Base-by-base conservation (phyloP, 2,329 filamentous ascomycete species). In the Fusarium verticillioides region DNA sequence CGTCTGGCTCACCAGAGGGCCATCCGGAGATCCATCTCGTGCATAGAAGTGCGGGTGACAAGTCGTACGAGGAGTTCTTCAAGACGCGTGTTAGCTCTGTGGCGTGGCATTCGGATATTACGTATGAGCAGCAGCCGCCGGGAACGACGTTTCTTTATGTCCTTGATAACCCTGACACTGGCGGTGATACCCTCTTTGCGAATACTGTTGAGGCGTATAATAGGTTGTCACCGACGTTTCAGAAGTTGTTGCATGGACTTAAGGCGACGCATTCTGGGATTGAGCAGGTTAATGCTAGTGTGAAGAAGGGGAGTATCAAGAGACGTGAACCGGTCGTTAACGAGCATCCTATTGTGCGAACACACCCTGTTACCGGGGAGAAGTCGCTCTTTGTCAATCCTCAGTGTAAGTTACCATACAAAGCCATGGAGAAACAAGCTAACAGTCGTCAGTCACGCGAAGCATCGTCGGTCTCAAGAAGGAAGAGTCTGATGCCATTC, bases 111-210 rank as follows among this genome's bases (percentile, higher is more conserved):
- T 93, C 91, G 0, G 95, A 97, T 75, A 92, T 97, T 4, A 93
- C 93, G 1, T 97, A 97, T 79, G 95, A 97, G 84, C 85, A 89
- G 74, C 95, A 98, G 83, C 94, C 95, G 4, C 94, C 95, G 0
- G 94, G 94, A 36, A 97, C 94, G 0, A 97, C 95, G 0, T 97
- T 97, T 83, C 83, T 97, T 40, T 97, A 97, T 79, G 87, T 95
- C 56, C 88, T 98, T n/a, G 94, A 97, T 79, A 91, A 89, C 49
- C 95, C 95, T 2, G 86, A 89, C 43, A 91, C 90, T 2, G 95
- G 95, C 40, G 95, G 95, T 53, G 95, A 97, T 79, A 97, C 95
- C 0, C 84, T 97, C 7, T 97, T 97, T 78, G 90, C 87, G 50
- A 93, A 97, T 79, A 90, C 92, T 75, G 94, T 87, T 1, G 92